Evolutionary conservation across 73 alveolate species (phyloP).

Genomic region (Paramecium primaurelia): DNA sequence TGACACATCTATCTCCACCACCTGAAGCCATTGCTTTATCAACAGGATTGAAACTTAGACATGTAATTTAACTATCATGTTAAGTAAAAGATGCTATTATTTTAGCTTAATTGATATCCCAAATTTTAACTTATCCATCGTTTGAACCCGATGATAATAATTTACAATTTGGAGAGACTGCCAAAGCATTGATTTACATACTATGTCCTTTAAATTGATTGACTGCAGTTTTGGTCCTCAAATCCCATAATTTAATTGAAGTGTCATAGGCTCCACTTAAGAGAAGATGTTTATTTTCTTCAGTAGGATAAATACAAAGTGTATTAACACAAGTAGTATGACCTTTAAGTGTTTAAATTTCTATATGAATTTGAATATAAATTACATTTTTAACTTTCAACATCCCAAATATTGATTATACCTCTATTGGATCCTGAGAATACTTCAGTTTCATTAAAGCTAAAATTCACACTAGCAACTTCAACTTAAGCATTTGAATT

Average conservation of each 20-base stretch:
- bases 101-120: constrained; percentile 48
- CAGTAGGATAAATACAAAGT: constrained; percentile 28
- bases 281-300: constrained; percentile 35
- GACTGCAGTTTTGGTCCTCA: background rate
- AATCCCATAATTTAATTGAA: constrained; percentile 55
- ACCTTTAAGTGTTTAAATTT: constrained; percentile 45
- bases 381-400: constrained; percentile 48
- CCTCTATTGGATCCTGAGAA: constrained; percentile 62
- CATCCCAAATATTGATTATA: constrained; percentile 56
- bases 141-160: constrained; percentile 55
- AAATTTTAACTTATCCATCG: constrained; percentile 53
- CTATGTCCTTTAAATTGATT: constrained; percentile 38
- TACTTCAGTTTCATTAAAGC: constrained; percentile 25
- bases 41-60: constrained; percentile 53
- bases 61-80: constrained; percentile 50
- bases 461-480: constrained; percentile 44
- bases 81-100: constrained; percentile 9
- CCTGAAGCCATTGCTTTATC: constrained; percentile 61
- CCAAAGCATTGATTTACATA: constrained; percentile 53
- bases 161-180: constrained; percentile 55
- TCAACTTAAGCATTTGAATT: constrained; percentile 30
- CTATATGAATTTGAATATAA: background rate
- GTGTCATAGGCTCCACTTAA: constrained; percentile 61
- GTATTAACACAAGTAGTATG: constrained; percentile 50
- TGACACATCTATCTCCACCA: constrained; percentile 61